A percentile compares a stretch with the other conserved stretches of the same genome.
phyloP scores from a whole-genome alignment of 2,329 filamentous ascomycete genomes.

The Cadophora malorum region DNA sequence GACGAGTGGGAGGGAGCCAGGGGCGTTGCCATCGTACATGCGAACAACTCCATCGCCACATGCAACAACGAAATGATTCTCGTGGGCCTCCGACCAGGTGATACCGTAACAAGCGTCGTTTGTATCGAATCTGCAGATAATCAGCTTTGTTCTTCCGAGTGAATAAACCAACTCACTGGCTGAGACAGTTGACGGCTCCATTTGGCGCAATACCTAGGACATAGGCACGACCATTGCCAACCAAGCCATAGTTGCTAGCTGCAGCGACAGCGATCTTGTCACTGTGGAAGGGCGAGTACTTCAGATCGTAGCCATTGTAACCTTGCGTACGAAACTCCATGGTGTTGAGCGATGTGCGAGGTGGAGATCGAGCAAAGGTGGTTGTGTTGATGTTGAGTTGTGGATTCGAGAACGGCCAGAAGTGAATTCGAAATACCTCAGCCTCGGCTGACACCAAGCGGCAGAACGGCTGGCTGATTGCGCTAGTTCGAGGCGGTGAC shows the following conservation, averaged over 20 bases:
- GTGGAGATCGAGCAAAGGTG: background rate
- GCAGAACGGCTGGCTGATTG: background rate
- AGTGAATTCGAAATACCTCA: conserved; percentile 10
- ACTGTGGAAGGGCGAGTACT: conserved; percentile 98
- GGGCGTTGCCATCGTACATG: conserved; percentile 81
- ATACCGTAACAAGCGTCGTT: conserved; percentile 97
- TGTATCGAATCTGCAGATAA: conserved; percentile 74
- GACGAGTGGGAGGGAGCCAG: conserved; percentile 84
- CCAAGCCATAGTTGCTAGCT: conserved; percentile 95
- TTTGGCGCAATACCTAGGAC: conserved; percentile 82
- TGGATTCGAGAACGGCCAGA: background rate
- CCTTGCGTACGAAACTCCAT: conserved; percentile 91
- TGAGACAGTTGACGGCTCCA: conserved; percentile 78
- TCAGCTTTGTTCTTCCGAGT: background rate
- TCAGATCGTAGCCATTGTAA: conserved; percentile 95
- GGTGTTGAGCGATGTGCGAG: background rate
- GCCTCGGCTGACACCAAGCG: conserved; percentile 10
- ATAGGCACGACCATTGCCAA: conserved; percentile 92
- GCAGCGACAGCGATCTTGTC: conserved; percentile 88
- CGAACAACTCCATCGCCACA: conserved; percentile 95
- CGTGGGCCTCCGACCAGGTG: conserved; percentile 94
- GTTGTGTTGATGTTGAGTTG: background rate
- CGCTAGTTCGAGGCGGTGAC: conserved; percentile 9
- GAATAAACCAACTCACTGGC: conserved; percentile 62
- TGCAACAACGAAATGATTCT: conserved; percentile 89